A percentile compares a stretch with the other conserved stretches of the same genome.
These are phyloP conservation scores for Phytomonas francai DNA, from an alignment of 208 protist species.

Conservation along the genomic window DNA sequence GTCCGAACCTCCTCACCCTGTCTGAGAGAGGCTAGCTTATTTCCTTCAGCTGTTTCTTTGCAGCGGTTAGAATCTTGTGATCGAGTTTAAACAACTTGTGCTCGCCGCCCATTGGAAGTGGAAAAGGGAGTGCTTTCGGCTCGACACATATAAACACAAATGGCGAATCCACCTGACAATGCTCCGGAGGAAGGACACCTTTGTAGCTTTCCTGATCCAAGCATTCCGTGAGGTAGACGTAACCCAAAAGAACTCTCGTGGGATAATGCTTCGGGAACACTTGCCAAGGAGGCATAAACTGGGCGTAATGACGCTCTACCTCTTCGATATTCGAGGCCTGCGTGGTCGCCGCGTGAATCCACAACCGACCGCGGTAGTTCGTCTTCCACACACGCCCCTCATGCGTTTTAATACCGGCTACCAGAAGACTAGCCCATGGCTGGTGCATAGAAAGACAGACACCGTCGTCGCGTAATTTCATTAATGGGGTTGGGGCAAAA, in stretches of 20 bases:
- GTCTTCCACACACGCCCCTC: conserved; percentile 85
- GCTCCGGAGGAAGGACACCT: conserved; percentile 28
- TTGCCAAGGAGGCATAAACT: conserved; percentile 33
- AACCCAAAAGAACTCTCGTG: conserved; percentile 81
- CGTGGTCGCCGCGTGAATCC: conserved; percentile 83
- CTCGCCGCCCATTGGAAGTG: conserved; percentile 81
- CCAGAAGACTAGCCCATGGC: conserved; percentile 88
- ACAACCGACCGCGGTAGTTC: conserved; percentile 83
- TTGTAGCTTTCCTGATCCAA: conserved; percentile 61
- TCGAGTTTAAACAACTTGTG: conserved; percentile 89
- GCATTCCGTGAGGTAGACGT: conserved; percentile 81
- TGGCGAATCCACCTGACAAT: conserved; percentile 75
- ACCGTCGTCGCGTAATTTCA: conserved; percentile 72
- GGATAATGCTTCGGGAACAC: conserved; percentile 86
- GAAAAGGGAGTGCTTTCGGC: conserved; percentile 65
- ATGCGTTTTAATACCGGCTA: conserved; percentile 88
- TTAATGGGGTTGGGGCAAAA: conserved; percentile 39
- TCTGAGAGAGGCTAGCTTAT: neutral
- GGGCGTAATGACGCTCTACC: conserved; percentile 63
- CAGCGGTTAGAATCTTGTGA: conserved; percentile 54
- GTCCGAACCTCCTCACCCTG: neutral
- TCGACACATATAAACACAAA: conserved; percentile 86
- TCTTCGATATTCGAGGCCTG: conserved; percentile 59
- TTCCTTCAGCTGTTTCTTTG: conserved; percentile 73
- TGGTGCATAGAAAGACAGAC: conserved; percentile 91